These are phyloP conservation scores for Agaricus blazei DNA, from an alignment of 768 basidiomycete species.

Conservation along the genomic window DNA sequence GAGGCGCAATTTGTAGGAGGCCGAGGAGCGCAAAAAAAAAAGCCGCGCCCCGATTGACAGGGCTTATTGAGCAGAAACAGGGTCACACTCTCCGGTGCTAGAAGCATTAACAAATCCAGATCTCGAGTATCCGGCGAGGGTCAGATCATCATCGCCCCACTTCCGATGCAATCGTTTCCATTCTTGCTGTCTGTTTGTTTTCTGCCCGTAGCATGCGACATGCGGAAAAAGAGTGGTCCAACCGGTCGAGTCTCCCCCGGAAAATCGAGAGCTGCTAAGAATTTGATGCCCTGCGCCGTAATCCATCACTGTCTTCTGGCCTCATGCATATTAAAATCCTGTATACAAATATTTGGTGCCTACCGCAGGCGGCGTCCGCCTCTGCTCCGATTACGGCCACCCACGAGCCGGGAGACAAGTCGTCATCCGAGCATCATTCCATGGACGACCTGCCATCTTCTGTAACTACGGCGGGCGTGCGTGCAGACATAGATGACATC, in stretches of 20 bases:
- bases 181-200: background rate
- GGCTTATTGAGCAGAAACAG: background rate
- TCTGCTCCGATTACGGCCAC: background rate
- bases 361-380: background rate
- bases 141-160: no score
- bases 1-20: background rate
- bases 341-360: background rate
- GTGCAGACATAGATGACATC: slow-evolving; percentile 7
- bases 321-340: background rate
- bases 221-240: background rate
- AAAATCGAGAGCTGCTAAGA: background rate
- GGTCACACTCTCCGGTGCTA: background rate
- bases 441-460: background rate
- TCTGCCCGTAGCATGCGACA: background rate
- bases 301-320: no score
- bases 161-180: background rate
- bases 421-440: background rate
- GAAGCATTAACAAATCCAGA: background rate
- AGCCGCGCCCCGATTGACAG: background rate
- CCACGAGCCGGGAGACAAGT: no score
- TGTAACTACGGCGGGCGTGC: background rate
- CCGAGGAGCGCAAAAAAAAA: background rate
- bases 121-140: background rate
- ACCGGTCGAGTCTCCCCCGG: background rate
- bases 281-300: background rate